Conservation (phyloP, 2,329 filamentous ascomycete genomes). For the Colletotrichum shisoi region DNA sequence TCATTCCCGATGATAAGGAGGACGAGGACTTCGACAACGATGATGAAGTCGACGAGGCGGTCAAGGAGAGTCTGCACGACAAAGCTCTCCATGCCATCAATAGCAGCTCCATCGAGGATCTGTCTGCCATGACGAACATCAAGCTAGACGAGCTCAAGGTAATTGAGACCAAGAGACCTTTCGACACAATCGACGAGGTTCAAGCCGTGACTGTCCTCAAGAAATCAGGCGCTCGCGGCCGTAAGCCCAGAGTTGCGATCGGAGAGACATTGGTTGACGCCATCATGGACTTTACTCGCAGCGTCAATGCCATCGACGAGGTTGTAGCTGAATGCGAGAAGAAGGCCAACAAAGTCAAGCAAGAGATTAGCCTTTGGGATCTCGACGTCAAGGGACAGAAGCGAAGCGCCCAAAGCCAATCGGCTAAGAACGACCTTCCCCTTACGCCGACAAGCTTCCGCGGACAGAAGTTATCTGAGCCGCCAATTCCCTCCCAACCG, state of each 20-base stretch:
- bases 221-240: constrained; percentile 53
- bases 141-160: constrained; percentile 73
- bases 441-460: constrained; percentile 54
- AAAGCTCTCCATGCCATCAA: constrained; percentile 83
- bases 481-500: constrained; percentile 70
- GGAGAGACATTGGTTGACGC: constrained; percentile 62
- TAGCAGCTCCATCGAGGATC: constrained; percentile 74
- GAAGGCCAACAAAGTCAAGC: constrained; percentile 67
- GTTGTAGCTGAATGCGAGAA: constrained; percentile 79
- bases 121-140: constrained; percentile 82
- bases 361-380: constrained; percentile 58
- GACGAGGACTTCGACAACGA: constrained; percentile 52
- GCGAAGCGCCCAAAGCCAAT: constrained; percentile 43
- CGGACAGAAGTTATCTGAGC: constrained; percentile 48
- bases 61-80: constrained; percentile 47
- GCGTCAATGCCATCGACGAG: constrained; percentile 83
- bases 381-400: constrained; percentile 58
- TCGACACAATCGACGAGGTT: constrained; percentile 70
- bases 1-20: constrained; percentile 51
- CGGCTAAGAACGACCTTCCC: constrained; percentile 50
- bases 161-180: constrained; percentile 79
- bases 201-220: constrained; percentile 67
- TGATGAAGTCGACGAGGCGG: constrained; percentile 32
- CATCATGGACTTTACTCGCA: constrained; percentile 75
- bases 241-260: constrained; percentile 57